phyloP scores from a whole-genome alignment of 768 basidiomycete species.

The Auriscalpium microsporum region DNA sequence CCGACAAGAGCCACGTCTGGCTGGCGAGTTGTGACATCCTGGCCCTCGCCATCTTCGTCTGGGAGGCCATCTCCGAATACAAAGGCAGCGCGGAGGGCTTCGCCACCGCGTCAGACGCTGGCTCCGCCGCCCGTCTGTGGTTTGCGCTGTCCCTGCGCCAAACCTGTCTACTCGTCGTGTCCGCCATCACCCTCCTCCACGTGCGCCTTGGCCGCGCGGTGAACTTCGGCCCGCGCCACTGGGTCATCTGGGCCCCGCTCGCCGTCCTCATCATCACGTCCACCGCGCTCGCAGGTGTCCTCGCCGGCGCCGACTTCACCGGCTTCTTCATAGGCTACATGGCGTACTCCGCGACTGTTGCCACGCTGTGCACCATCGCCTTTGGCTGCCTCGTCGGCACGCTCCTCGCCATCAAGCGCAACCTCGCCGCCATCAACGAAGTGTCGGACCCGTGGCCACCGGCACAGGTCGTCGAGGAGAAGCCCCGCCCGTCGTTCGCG shows the following conservation, averaged over 20 bases:
- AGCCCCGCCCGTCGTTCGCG: conserved; percentile 53
- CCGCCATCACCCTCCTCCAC: conserved; percentile 54
- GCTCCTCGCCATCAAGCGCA: conserved; percentile 56
- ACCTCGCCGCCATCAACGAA: conserved; percentile 47
- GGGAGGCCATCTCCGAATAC: conserved; percentile 54
- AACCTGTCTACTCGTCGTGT: conserved; percentile 56
- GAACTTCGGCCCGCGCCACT: conserved; percentile 60
- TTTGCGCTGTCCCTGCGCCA: conserved; percentile 58
- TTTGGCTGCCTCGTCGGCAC: conserved; percentile 58
- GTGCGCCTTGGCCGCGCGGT: conserved; percentile 64
- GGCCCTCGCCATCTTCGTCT: conserved; percentile 53
- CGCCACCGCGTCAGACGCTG: conserved; percentile 38
- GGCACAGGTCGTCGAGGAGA: conserved; percentile 39
- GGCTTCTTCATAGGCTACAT: conserved; percentile 54
- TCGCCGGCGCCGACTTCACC: conserved; percentile 44
- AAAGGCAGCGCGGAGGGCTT: conserved; percentile 36
- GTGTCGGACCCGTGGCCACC: conserved; percentile 55
- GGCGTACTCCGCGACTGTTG: conserved; percentile 47
- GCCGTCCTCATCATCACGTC: conserved; percentile 46
- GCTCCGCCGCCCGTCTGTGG: conserved; percentile 58
- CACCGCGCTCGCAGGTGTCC: conserved; percentile 48
- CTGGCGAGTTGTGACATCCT: conserved; percentile 58
- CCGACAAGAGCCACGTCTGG: conserved; percentile 70
- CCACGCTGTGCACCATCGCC: conserved; percentile 40
- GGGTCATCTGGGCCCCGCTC: conserved; percentile 67